Evolutionary conservation across 2,329 filamentous ascomycete genomes (phyloP).

Genomic region (Stachybotrys chartarum): DNA sequence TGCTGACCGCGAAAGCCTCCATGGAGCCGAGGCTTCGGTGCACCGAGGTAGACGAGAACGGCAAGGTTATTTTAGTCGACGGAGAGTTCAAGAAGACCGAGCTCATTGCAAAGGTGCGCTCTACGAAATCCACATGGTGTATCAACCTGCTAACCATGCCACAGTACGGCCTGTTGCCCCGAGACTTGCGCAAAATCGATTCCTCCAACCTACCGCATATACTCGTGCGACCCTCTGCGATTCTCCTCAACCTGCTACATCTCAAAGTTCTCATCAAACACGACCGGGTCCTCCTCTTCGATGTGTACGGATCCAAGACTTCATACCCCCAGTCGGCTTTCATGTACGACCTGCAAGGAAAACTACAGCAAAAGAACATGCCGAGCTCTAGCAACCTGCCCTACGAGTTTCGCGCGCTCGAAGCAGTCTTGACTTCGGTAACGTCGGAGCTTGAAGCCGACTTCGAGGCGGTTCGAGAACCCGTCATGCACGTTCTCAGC

Average conservation of each 20-base stretch:
- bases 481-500: slow-evolving; percentile 79
- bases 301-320: slow-evolving; percentile 89
- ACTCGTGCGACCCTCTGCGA: slow-evolving; percentile 84
- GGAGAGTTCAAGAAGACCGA: slow-evolving; percentile 98
- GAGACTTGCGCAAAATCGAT: slow-evolving; percentile 95
- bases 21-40: slow-evolving; percentile 83
- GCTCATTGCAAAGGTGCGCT: slow-evolving; percentile 77
- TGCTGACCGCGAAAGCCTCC: slow-evolving; percentile 66
- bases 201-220: slow-evolving; percentile 94
- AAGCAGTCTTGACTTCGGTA: slow-evolving; percentile 90
- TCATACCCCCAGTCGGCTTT: slow-evolving; percentile 95
- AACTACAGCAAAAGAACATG: slow-evolving; percentile 71
- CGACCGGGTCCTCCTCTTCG: slow-evolving; percentile 89
- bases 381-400: slow-evolving; percentile 59
- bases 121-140: background rate
- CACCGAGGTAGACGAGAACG: slow-evolving; percentile 89
- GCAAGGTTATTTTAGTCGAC: slow-evolving; percentile 85
- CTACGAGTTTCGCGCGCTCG: slow-evolving; percentile 93
- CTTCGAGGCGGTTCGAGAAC: slow-evolving; percentile 88
- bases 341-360: slow-evolving; percentile 94
- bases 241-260: slow-evolving; percentile 93
- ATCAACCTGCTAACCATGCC: slow-evolving; percentile 3
- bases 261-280: slow-evolving; percentile 92
- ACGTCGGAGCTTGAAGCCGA: slow-evolving; percentile 89
- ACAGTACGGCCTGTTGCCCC: slow-evolving; percentile 84